These are phyloP conservation scores for Thermomucor indicae-seudaticae DNA, from an alignment of 371 early-diverging fungal species.

Conservation along the genomic window DNA sequence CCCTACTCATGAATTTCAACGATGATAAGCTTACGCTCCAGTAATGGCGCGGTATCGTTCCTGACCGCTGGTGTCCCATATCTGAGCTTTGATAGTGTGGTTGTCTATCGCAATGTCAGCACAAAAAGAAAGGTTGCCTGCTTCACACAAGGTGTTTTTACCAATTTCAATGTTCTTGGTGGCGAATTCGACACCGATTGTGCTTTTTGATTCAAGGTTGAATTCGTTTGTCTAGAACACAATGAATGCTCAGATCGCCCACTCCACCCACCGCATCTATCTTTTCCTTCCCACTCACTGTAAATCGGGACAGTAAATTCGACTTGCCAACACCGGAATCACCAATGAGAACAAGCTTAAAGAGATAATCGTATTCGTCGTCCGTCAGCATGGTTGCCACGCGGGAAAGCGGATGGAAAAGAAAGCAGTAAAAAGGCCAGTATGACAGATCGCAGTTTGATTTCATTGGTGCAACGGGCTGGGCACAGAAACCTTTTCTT, in stretches of 20 bases:
- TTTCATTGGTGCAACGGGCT: too few relatives aligned
- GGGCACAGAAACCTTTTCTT: background rate
- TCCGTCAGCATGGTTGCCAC: constrained; percentile 30
- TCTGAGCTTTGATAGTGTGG: constrained; percentile 72
- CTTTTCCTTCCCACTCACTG: constrained; percentile 14
- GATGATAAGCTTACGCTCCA: constrained; percentile 41
- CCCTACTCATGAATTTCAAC: background rate
- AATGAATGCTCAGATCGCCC: background rate
- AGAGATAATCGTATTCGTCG: constrained; percentile 48
- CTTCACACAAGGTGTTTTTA: constrained; percentile 4
- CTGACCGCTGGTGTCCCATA: constrained; percentile 91
- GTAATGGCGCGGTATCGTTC: constrained; percentile 82
- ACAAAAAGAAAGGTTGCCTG: background rate
- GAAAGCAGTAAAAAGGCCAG: background rate
- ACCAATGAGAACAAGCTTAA: constrained; percentile 47
- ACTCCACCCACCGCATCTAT: background rate
- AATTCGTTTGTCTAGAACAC: constrained; percentile 82
- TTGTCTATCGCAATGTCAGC: constrained; percentile 15
- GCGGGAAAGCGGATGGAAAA: background rate
- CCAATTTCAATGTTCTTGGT: constrained; percentile 31
- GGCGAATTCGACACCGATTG: constrained; percentile 99
- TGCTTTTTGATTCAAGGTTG: constrained; percentile 96
- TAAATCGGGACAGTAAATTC: constrained; percentile 27
- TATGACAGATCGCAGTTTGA: too few relatives aligned
- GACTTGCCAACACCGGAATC: constrained; percentile 49